Base-by-base conservation (phyloP, 495 filamentous ascomycete genomes). In the Bacidia gigantensis region DNA sequence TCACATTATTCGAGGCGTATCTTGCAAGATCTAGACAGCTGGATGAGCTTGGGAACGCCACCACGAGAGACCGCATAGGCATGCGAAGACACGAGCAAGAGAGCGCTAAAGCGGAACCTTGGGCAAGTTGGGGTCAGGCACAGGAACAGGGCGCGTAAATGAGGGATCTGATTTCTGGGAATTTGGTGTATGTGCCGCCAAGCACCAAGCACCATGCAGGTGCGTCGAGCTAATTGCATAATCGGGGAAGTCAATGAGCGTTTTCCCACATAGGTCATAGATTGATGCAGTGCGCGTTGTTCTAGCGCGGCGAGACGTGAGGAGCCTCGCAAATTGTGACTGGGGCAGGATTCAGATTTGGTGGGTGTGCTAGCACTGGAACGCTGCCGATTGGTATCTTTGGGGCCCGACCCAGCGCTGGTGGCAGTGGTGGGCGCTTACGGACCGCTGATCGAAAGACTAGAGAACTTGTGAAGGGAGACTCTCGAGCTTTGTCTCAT, bases 121-220 rank as follows among this genome's bases (percentile, higher is more conserved):
- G n/a, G n/a, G n/a, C n/a, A n/a, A n/a, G n/a, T n/a, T n/a, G n/a
- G n/a, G 38, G 23, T 12, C 12, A 26, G 12, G 45, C 7, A 35
- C 29, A 51, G 29, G 53, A 18, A 5, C 44, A 56, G 7, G 47
- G 56, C 56, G 56, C 56, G 56, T 58, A 58, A 26, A 49, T 39
- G 43, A 3, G 22, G 24, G 18, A 47, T 42, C n/a, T 51, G 49
- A 56, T 56, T 56, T 44, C 47, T 26, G 46, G 53, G 29, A 38
- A 9, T n/a, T 44, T 18, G 41, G 9, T 44, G 29, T 35, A 14
- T 5, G 29, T 35, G 14, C 7, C 29, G 29, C 29, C 14, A n/a
- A n/a, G n/a, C n/a, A n/a, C n/a, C n/a, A n/a, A n/a, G n/a, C n/a
- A n/a, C n/a, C n/a, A n/a, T n/a, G n/a, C n/a, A n/a, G n/a, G n/a